A percentile compares a stretch with the other conserved stretches of the same genome.
Evolutionary conservation across 2,329 filamentous ascomycete genomes (phyloP).

Genomic region (Alternaria sp.): DNA sequence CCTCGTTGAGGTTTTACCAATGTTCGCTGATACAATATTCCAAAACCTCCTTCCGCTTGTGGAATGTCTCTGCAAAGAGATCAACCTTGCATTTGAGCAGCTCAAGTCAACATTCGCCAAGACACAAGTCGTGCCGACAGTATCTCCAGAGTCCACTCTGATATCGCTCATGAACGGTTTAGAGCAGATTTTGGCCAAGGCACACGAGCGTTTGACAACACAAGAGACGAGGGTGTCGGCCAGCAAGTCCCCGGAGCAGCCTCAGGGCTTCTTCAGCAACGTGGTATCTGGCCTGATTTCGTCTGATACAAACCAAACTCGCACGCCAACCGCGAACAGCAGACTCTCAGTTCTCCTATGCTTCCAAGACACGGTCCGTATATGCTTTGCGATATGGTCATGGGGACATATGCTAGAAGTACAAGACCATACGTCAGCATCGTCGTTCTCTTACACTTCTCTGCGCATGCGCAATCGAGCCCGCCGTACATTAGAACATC

Average conservation of each 20-base stretch:
- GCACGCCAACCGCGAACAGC: constrained; percentile 89
- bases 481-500: constrained; percentile 85
- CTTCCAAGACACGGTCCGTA: constrained; percentile 92
- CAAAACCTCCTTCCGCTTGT: constrained; percentile 90
- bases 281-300: constrained; percentile 94
- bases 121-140: constrained; percentile 39
- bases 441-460: constrained; percentile 91
- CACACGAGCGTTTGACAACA: constrained; percentile 80
- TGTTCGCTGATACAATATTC: constrained; percentile 86
- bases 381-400: constrained; percentile 94
- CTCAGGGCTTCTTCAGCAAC: constrained; percentile 89
- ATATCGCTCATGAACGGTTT: constrained; percentile 92
- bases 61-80: constrained; percentile 84
- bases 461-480: constrained; percentile 90
- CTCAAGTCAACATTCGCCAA: constrained; percentile 71
- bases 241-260: constrained; percentile 81
- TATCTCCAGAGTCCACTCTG: constrained; percentile 73
- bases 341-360: constrained; percentile 93
- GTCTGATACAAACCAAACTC: constrained; percentile 77
- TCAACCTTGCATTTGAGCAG: constrained; percentile 75
- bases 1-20: constrained; percentile 80
- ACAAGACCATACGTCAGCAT: constrained; percentile 73
- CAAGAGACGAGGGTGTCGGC: constrained; percentile 77
- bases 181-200: constrained; percentile 87
- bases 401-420: constrained; percentile 73